Evolutionary conservation across 2,329 filamentous ascomycete species (phyloP).

Genomic region (Aureobasidium sp.): DNA sequence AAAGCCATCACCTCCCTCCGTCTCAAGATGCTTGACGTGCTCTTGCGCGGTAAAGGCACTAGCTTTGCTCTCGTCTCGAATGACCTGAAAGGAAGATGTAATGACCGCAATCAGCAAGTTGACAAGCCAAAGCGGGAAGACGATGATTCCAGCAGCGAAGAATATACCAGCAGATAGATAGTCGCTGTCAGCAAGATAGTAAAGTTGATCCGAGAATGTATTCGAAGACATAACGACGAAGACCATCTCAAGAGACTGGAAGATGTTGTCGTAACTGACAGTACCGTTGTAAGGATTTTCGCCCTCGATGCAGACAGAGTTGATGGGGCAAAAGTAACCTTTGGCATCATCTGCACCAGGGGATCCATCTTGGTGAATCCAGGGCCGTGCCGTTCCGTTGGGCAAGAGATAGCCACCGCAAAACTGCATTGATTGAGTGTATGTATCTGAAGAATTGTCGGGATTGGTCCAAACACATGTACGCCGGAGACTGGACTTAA

Average conservation of each 20-base stretch:
- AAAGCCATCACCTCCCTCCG: conserved; percentile 30
- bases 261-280: conserved; percentile 89
- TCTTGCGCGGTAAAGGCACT: conserved; percentile 84
- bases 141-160: conserved; percentile 66
- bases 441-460: conserved; percentile 42
- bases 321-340: conserved; percentile 78
- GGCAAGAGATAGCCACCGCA: conserved; percentile 76
- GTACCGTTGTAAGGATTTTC: conserved; percentile 75
- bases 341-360: conserved; percentile 54
- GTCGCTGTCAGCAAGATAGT: conserved; percentile 85
- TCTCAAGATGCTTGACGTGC: conserved; percentile 34
- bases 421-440: conserved; percentile 57
- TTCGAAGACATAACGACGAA: conserved; percentile 99
- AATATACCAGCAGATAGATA: conserved; percentile 80
- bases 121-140: conserved; percentile 93
- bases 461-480: conserved; percentile 48
- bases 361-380: conserved; percentile 54
- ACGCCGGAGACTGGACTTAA: conserved; percentile 50
- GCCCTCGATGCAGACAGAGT: conserved; percentile 76
- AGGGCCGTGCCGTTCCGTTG: conserved; percentile 43
- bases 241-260: conserved; percentile 84
- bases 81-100: conserved; percentile 96
- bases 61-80: conserved; percentile 87
- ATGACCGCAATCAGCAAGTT: conserved; percentile 95
- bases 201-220: conserved; percentile 91